phyloP scores from a whole-genome alignment of 257 asterid genomes.

The Solanum infundibuliforme region DNA sequence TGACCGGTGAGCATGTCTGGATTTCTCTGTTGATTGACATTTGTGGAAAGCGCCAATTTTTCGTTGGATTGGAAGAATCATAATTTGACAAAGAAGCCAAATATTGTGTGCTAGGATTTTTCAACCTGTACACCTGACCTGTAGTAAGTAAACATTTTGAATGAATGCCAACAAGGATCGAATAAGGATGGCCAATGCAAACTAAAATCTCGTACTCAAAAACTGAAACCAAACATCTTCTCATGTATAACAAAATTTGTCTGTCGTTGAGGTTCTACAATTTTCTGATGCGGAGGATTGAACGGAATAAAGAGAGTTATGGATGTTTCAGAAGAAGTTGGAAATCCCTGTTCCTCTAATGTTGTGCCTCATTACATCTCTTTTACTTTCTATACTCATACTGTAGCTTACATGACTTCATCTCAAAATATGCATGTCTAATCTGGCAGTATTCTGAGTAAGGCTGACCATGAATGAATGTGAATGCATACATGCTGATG shows the following conservation, averaged over 20 bases:
- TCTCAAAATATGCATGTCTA: not conserved
- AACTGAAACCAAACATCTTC: not conserved
- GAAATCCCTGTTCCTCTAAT: not conserved
- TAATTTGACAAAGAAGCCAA: slow-evolving; percentile 47
- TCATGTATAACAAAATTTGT: not conserved
- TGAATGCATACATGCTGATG: not conserved
- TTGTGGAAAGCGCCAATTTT: slow-evolving; percentile 77
- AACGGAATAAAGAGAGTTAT: not conserved
- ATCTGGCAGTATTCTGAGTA: not conserved
- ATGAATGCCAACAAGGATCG: not conserved
- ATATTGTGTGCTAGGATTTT: slow-evolving; percentile 66
- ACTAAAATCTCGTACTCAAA: not conserved
- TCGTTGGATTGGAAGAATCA: slow-evolving; percentile 83
- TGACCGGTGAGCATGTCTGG: slow-evolving; percentile 18
- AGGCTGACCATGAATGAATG: not conserved
- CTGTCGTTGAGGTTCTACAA: not conserved
- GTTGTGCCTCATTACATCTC: not conserved
- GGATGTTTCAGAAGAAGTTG: not conserved
- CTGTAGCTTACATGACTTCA: not conserved
- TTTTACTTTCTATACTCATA: not conserved
- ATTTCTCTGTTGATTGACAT: slow-evolving; percentile 26
- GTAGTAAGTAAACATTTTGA: slow-evolving; percentile 3
- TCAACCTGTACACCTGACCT: slow-evolving; percentile 77
- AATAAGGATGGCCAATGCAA: not conserved
- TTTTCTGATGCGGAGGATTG: not conserved